Conservation (phyloP, 768 basidiomycete genomes). For the Filobasidium floriforme region DNA sequence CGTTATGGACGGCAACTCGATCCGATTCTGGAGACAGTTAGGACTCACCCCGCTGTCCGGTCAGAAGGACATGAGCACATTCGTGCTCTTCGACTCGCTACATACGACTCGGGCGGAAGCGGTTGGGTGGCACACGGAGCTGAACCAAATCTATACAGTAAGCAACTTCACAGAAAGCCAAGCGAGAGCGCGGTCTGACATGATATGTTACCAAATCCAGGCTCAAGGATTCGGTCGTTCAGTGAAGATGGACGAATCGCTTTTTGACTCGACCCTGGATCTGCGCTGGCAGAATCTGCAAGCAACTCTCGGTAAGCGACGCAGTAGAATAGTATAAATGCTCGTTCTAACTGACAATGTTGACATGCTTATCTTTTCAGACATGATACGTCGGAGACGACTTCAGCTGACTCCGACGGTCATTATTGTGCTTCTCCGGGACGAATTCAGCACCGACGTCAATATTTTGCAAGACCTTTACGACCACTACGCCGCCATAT, state of each 20-base stretch:
- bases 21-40: conserved; percentile 16
- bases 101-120: not conserved
- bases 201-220: not conserved
- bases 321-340: no score
- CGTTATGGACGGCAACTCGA: conserved; percentile 1
- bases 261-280: not conserved
- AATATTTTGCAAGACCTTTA: not conserved
- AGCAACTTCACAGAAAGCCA: no score
- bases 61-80: not conserved
- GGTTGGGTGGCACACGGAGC: not conserved
- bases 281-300: not conserved
- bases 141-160: not conserved
- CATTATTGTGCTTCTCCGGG: not conserved
- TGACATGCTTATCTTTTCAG: no score
- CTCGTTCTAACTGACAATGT: no score
- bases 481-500: not conserved
- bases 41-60: conserved; percentile 17
- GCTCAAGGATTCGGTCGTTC: not conserved
- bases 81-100: not conserved
- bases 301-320: not conserved
- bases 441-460: not conserved
- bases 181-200: not conserved
- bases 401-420: not conserved
- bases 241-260: not conserved
- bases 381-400: not conserved